Percentiles rank a stretch among this genome's conserved stretches.
Evolutionary conservation across 2,329 filamentous ascomycete genomes (phyloP).

Genomic region (Acarospora socialis): DNA sequence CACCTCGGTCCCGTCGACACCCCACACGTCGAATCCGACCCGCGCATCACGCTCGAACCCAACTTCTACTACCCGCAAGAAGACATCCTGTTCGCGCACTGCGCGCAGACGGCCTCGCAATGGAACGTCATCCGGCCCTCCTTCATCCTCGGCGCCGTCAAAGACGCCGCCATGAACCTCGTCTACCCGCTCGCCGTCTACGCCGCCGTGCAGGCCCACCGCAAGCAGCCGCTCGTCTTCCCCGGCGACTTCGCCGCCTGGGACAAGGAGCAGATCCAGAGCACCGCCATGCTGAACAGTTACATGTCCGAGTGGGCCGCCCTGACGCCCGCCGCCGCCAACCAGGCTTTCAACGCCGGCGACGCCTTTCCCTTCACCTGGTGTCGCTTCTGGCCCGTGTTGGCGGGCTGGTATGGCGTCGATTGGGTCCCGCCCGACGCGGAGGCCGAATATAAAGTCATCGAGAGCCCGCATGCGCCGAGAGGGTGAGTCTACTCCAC

Average conservation of each 20-base stretch:
- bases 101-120: slow-evolving; percentile 12
- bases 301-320: slow-evolving; percentile 20
- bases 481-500: slow-evolving; percentile 13
- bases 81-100: slow-evolving; percentile 16
- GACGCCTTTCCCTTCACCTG: slow-evolving; percentile 17
- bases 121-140: slow-evolving; percentile 18
- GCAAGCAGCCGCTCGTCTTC: slow-evolving; percentile 14
- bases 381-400: slow-evolving; percentile 16
- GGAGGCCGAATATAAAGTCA: slow-evolving; percentile 7
- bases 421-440: slow-evolving; percentile 12
- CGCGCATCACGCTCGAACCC: slow-evolving; percentile 14
- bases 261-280: slow-evolving; percentile 13
- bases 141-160: slow-evolving; percentile 17
- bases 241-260: slow-evolving; percentile 15
- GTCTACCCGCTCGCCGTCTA: slow-evolving; percentile 16
- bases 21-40: slow-evolving; percentile 14
- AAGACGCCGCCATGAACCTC: slow-evolving; percentile 17
- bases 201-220: slow-evolving; percentile 15
- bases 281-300: slow-evolving; percentile 15
- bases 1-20: slow-evolving; percentile 13
- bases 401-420: slow-evolving; percentile 18
- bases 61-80: slow-evolving; percentile 21
- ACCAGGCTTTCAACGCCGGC: slow-evolving; percentile 19
- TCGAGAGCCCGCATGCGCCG: slow-evolving; percentile 10
- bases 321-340: slow-evolving; percentile 14